phyloP scores from a whole-genome alignment of 108 stramenopile genomes.

The Fragilaria crotonensis region DNA sequence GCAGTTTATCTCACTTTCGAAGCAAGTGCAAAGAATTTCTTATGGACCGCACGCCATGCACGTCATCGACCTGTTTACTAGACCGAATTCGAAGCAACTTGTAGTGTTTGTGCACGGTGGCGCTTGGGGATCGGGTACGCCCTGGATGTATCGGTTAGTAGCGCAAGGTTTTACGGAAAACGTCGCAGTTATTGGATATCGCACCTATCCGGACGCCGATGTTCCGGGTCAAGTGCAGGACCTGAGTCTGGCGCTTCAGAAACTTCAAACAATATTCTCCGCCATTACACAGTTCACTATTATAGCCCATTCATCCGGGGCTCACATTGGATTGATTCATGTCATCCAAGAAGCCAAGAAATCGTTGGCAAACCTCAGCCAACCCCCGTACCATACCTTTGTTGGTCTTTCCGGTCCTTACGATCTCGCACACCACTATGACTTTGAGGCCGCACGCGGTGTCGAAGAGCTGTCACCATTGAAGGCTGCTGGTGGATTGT shows the following conservation, averaged over 20 bases:
- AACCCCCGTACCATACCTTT: conserved; percentile 25
- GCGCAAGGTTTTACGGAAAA: conserved; percentile 52
- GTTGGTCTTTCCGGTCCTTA: conserved; percentile 71
- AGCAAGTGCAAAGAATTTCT: conserved; percentile 8
- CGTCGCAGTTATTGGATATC: conserved; percentile 69
- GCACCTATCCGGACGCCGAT: conserved; percentile 60
- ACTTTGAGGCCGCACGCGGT: conserved; percentile 76
- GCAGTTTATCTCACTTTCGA: conserved; percentile 27
- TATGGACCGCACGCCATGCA: conserved; percentile 57
- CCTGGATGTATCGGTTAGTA: conserved; percentile 74
- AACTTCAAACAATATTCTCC: too few relatives aligned
- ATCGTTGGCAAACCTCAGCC: neutral
- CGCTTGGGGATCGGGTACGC: conserved; percentile 72
- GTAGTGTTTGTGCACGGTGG: conserved; percentile 64
- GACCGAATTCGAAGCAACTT: conserved; percentile 10
- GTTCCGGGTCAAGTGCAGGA: conserved; percentile 56
- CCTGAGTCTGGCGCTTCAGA: conserved; percentile 22
- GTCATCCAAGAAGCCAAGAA: conserved; percentile 30
- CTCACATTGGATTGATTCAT: conserved; percentile 62
- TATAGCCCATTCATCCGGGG: conserved; percentile 73
- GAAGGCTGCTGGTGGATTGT: conserved; percentile 60
- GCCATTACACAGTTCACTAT: too few relatives aligned
- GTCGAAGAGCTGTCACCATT: conserved; percentile 79
- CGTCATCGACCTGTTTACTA: conserved; percentile 47
- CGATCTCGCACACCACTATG: conserved; percentile 76